These are phyloP conservation scores for Ustilago lituana DNA, from an alignment of 1,284 basidiomycete species.

Conservation along the genomic window DNA sequence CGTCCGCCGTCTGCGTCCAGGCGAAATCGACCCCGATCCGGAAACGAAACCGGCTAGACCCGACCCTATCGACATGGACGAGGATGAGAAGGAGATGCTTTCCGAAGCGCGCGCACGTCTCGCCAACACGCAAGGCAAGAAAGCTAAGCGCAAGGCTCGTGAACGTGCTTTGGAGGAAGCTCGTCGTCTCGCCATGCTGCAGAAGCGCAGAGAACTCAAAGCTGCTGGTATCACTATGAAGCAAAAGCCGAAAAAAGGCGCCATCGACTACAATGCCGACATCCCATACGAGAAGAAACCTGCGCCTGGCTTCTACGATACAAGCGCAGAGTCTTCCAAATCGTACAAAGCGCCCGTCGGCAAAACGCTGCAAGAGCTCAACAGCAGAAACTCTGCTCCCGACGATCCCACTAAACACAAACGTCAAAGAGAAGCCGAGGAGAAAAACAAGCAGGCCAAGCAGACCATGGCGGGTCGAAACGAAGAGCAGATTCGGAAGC, in stretches of 20 bases:
- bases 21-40: slow-evolving; percentile 98
- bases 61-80: slow-evolving; percentile 99
- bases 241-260: slow-evolving; percentile 88
- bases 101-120: slow-evolving; percentile 97
- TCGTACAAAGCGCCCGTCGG: slow-evolving; percentile 87
- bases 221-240: slow-evolving; percentile 85
- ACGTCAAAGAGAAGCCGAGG: slow-evolving; percentile 70
- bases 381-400: slow-evolving; percentile 76
- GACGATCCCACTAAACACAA: slow-evolving; percentile 71
- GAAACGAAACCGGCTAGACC: slow-evolving; percentile 97
- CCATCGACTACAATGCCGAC: slow-evolving; percentile 99
- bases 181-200: slow-evolving; percentile 88
- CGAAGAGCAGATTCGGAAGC: slow-evolving; percentile 94
- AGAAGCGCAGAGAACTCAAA: slow-evolving; percentile 97
- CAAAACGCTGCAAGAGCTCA: slow-evolving; percentile 74
- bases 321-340: slow-evolving; percentile 91
- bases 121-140: slow-evolving; percentile 99
- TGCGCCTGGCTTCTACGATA: slow-evolving; percentile 95
- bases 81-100: slow-evolving; percentile 99
- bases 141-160: slow-evolving; percentile 97
- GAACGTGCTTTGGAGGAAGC: slow-evolving; percentile 88
- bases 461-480: slow-evolving; percentile 70
- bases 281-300: slow-evolving; percentile 99
- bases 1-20: slow-evolving; percentile 85
- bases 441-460: slow-evolving; percentile 82